Evolutionary conservation across 495 filamentous ascomycete species (phyloP).

Genomic region (Tetracladium setigerum): DNA sequence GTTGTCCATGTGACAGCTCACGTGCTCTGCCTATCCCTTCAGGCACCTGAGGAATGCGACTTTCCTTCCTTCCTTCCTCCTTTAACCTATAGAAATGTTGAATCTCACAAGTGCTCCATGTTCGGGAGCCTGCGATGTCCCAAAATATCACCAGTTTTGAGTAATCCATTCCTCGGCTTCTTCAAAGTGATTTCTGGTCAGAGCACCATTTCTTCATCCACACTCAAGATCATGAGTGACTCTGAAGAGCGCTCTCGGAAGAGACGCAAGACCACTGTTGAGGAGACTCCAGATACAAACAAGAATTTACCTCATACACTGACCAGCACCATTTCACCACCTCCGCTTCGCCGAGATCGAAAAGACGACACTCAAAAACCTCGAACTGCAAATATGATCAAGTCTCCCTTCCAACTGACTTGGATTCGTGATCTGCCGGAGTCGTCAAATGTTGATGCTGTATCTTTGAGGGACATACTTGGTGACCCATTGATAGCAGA

Average conservation of each 20-base stretch:
- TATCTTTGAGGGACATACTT: slow-evolving; percentile 64
- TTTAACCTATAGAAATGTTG: too few relatives aligned
- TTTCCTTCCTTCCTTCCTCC: too few relatives aligned
- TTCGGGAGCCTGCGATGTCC: too few relatives aligned
- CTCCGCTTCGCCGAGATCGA: slow-evolving; percentile 12
- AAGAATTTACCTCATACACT: slow-evolving; percentile 2
- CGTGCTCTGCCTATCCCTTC: too few relatives aligned
- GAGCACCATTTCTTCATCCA: too few relatives aligned
- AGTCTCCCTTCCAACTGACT: slow-evolving; percentile 71
- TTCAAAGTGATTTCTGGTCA: too few relatives aligned
- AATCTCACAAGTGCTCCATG: too few relatives aligned
- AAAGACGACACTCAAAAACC: neutral
- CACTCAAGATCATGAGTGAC: neutral
- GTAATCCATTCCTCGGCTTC: too few relatives aligned
- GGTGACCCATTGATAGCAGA: slow-evolving; percentile 76
- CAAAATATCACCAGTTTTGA: too few relatives aligned
- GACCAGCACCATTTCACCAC: slow-evolving; percentile 18
- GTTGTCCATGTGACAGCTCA: too few relatives aligned
- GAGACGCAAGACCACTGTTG: slow-evolving; percentile 7
- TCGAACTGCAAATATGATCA: slow-evolving; percentile 3
- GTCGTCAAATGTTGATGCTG: slow-evolving; percentile 55
- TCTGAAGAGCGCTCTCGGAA: slow-evolving; percentile 14
- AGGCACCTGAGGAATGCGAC: too few relatives aligned
- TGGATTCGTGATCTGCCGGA: slow-evolving; percentile 56
- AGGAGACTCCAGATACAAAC: neutral